Base-by-base conservation (phyloP, 768 basidiomycete species). In the Trametes cinnabarina region DNA sequence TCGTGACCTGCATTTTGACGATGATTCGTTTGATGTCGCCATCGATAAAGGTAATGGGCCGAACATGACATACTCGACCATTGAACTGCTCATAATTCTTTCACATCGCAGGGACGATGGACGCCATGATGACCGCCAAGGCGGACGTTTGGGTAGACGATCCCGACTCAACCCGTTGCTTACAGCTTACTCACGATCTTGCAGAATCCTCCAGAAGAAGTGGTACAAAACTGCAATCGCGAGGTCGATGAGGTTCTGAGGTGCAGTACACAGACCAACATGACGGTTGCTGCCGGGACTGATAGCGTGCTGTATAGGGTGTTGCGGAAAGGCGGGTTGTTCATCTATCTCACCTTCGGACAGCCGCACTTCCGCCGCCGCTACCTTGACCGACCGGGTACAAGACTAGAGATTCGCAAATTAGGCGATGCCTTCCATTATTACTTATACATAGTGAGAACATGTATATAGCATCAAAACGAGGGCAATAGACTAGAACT, bases 341-440 rank as follows among this genome's bases (percentile, higher is more conserved):
- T 93, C 71, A 71, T 94, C 44, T 92, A 93, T 69, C 72, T 94
- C 57, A 94, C 92, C 4, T 92, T 94, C 63, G 92, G 92, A 4
- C 92, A 94, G 68, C 92, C 92, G 0, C 92, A 94, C 68, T 94
- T 94, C 69, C 85, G 92, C 39, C 77, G 78, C 55, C 83, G 83
- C 19, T 92, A 84, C 69, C 73, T 94, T 17, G 78, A 74, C 3
- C 73, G 78, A 47, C 75, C 79, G 15, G 79, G 74, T 2, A 86
- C 89, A 20, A 79, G 69, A 6, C 74, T 94, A 4, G 83, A 90
- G 64, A 78, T 91, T 52, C 80, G 79, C 56, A 79, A 86, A 61
- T 74, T 94, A 26, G 92, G 91, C 30, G 89, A 91, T 46, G 81
- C 82, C 9, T 92, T 92, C 67, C 91, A 92, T 74, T 92, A 93